phyloP scores from a whole-genome alignment of 306 rosid genomes.

The Amphicarpaea edgeworthii region DNA sequence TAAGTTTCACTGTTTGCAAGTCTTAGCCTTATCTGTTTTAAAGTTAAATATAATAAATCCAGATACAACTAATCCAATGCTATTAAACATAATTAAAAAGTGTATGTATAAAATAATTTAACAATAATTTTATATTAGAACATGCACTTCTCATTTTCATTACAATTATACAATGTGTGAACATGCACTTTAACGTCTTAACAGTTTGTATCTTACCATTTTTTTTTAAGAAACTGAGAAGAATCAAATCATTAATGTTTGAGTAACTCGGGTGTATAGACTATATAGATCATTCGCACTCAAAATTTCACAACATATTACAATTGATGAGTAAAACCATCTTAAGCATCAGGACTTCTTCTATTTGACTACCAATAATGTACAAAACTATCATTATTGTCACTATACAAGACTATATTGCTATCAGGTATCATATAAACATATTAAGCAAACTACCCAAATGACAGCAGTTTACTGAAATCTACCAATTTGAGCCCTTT shows the following conservation, averaged over 20 bases:
- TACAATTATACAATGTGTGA: not conserved
- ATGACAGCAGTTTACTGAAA: conserved; percentile 18
- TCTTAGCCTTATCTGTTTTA: not conserved
- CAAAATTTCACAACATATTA: conserved; percentile 1
- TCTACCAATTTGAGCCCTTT: not conserved
- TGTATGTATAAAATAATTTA: not conserved
- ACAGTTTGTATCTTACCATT: too few relatives aligned
- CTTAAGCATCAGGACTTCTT: not conserved
- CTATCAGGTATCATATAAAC: conserved; percentile 22
- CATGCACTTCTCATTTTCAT: not conserved
- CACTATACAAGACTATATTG: conserved; percentile 23
- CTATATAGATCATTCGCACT: conserved; percentile 19
- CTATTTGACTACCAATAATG: conserved; percentile 4
- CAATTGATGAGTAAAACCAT: conserved; percentile 20
- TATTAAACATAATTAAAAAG: not conserved
- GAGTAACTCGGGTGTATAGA: not conserved
- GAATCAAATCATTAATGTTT: not conserved
- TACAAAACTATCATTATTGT: conserved; percentile 15
- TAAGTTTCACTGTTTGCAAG: conserved; percentile 4
- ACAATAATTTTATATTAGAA: not conserved
- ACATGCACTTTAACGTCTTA: too few relatives aligned
- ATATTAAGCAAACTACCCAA: conserved; percentile 7
- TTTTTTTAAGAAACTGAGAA: not conserved
- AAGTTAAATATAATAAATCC: not conserved
- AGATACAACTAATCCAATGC: not conserved